These are phyloP conservation scores for Paraphaeosphaeria minitans DNA, from an alignment of 2,329 filamentous ascomycete species.

Conservation along the genomic window DNA sequence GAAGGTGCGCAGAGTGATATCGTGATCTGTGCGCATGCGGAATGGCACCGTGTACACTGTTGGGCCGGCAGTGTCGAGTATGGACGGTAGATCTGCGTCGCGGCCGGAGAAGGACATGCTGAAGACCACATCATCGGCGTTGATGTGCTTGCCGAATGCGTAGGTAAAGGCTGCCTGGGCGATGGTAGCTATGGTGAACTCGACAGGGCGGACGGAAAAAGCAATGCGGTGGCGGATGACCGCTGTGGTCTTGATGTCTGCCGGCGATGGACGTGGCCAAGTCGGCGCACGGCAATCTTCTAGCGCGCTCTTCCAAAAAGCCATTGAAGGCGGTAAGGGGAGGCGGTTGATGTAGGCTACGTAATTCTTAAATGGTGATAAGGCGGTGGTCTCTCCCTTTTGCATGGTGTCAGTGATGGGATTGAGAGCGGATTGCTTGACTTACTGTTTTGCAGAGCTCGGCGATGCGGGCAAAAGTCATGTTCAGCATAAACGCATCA, in stretches of 20 bases:
- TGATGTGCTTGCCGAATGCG: neutral
- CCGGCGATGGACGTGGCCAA: neutral
- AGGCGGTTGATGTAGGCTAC: neutral
- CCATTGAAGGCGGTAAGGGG: neutral
- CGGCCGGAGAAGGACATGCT: conserved; percentile 1
- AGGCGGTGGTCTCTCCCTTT: neutral
- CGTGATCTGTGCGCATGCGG: neutral
- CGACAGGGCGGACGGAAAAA: neutral
- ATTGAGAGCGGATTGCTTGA: neutral
- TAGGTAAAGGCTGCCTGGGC: conserved; percentile 1
- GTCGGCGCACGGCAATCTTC: neutral
- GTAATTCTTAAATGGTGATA: conserved; percentile 2
- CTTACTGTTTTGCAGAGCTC: neutral
- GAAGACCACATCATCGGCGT: neutral
- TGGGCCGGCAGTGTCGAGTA: neutral
- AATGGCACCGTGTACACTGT: neutral
- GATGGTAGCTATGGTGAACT: neutral
- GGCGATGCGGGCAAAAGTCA: neutral
- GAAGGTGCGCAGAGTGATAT: neutral
- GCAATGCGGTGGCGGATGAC: neutral
- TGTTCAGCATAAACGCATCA: conserved; percentile 1
- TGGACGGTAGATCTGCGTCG: neutral
- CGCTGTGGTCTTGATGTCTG: neutral
- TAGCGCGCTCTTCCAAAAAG: neutral
- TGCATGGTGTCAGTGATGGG: neutral